Evolutionary conservation across 2,329 filamentous ascomycete species (phyloP).

Genomic region (Trichoderma sp.): DNA sequence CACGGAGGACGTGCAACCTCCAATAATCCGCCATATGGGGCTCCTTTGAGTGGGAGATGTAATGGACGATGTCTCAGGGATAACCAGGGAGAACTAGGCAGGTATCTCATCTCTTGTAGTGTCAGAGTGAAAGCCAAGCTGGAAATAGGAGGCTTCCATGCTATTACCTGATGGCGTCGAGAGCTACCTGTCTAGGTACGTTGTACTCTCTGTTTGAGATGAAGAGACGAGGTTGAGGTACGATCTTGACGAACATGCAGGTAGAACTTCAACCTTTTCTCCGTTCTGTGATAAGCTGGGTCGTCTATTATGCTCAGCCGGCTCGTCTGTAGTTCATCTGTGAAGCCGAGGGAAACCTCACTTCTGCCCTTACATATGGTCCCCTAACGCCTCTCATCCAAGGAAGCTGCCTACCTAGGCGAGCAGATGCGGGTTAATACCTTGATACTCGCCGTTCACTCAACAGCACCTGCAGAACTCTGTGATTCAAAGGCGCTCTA

Average conservation of each 20-base stretch:
- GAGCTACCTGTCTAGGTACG: neutral
- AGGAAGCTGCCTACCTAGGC: neutral
- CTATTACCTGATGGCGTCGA: too few relatives aligned
- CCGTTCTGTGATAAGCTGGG: too few relatives aligned
- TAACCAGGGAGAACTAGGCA: too few relatives aligned
- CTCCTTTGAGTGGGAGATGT: neutral
- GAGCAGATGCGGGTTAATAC: too few relatives aligned
- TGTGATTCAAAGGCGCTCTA: too few relatives aligned
- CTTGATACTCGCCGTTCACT: too few relatives aligned
- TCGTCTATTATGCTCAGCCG: too few relatives aligned
- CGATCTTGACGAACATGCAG: neutral
- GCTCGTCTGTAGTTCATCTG: neutral
- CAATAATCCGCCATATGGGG: neutral
- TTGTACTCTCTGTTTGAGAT: neutral
- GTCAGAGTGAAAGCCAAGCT: too few relatives aligned
- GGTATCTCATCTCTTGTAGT: too few relatives aligned
- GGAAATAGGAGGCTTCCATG: neutral
- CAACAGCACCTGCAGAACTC: too few relatives aligned
- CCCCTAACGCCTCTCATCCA: neutral
- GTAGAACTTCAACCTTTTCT: too few relatives aligned
- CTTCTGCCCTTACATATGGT: neutral
- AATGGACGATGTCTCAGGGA: neutral
- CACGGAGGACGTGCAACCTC: neutral
- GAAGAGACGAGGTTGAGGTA: neutral
- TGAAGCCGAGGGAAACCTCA: neutral